Percentiles rank a stretch among this genome's conserved stretches.
Conservation (phyloP, 23 red algal genomes). For the Pyropia haitanensis region DNA sequence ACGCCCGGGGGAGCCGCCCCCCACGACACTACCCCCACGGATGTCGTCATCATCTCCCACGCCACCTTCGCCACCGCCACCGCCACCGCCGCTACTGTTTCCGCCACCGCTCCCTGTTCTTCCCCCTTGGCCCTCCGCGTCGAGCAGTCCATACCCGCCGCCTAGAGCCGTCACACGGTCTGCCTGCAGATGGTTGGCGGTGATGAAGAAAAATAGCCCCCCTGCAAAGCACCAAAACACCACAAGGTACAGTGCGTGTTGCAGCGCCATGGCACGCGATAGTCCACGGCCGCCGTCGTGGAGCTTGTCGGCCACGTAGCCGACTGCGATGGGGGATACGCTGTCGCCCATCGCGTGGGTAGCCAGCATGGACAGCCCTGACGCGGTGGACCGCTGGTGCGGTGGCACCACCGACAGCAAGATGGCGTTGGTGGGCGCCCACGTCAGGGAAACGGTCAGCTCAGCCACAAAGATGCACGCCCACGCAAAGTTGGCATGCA, state of each 20-base stretch:
- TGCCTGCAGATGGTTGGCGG: slow-evolving; percentile 22
- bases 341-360: slow-evolving; percentile 64
- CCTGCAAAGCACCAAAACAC: slow-evolving; percentile 38
- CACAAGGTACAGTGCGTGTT: slow-evolving; percentile 52
- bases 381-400: slow-evolving; percentile 46
- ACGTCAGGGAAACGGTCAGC: slow-evolving; percentile 47
- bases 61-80: too few species aligned
- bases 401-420: slow-evolving; percentile 57
- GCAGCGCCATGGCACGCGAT: slow-evolving; percentile 42
- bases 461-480: slow-evolving; percentile 46
- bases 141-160: slow-evolving; percentile 34
- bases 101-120: too few species aligned
- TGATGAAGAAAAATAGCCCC: slow-evolving; percentile 62
- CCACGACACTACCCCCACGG: too few species aligned
- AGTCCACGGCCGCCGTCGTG: slow-evolving; percentile 24
- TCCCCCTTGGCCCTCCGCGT: slow-evolving; percentile 1
- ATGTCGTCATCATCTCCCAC: too few species aligned
- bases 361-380: slow-evolving; percentile 40
- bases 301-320: slow-evolving; percentile 52
- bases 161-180: slow-evolving; percentile 32
- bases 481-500: slow-evolving; percentile 30
- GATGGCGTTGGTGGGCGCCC: slow-evolving; percentile 52
- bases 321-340: slow-evolving; percentile 45
- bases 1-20: too few species aligned
- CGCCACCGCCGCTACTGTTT: too few species aligned